Evolutionary conservation across 331 rosid genomes (phyloP).

Genomic region (Quercus phellos): DNA sequence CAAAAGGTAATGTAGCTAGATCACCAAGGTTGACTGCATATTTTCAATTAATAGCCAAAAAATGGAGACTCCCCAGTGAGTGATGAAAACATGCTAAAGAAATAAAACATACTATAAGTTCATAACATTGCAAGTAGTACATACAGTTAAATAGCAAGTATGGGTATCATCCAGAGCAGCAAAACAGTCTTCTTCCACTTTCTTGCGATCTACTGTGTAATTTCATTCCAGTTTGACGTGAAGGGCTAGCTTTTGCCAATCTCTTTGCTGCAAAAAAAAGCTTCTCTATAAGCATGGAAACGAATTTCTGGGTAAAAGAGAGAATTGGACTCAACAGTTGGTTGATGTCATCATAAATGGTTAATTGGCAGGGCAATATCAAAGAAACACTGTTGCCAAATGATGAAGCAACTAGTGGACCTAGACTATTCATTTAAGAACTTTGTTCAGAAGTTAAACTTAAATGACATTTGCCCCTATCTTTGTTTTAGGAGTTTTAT

Average conservation of each 20-base stretch:
- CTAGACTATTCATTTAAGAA: not conserved
- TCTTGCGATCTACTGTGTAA: conserved; percentile 49
- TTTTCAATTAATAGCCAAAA: not conserved
- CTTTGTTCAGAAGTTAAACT: not conserved
- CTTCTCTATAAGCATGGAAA: not conserved
- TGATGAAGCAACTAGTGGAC: not conserved
- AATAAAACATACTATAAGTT: not conserved
- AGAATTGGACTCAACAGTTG: not conserved
- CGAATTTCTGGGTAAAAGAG: not conserved
- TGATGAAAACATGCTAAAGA: not conserved
- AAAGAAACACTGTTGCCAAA: not conserved
- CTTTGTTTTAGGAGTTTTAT: not conserved
- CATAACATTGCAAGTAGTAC: not conserved
- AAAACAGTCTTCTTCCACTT: conserved; percentile 52
- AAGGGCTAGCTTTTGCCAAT: conserved; percentile 67
- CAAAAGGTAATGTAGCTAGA: not conserved
- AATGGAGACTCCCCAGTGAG: not conserved
- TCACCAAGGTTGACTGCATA: not conserved
- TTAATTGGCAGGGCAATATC: not conserved
- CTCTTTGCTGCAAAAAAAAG: conserved; percentile 57
- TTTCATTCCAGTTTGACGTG: conserved; percentile 62
- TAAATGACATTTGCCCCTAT: not conserved
- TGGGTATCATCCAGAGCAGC: conserved; percentile 42
- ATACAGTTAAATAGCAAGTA: conserved; percentile 15
- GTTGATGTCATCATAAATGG: not conserved